A percentile compares a stretch with the other conserved stretches of the same genome.
Evolutionary conservation across 2,329 filamentous ascomycete species (phyloP).

Genomic region (Emergomyces pasteurianus): DNA sequence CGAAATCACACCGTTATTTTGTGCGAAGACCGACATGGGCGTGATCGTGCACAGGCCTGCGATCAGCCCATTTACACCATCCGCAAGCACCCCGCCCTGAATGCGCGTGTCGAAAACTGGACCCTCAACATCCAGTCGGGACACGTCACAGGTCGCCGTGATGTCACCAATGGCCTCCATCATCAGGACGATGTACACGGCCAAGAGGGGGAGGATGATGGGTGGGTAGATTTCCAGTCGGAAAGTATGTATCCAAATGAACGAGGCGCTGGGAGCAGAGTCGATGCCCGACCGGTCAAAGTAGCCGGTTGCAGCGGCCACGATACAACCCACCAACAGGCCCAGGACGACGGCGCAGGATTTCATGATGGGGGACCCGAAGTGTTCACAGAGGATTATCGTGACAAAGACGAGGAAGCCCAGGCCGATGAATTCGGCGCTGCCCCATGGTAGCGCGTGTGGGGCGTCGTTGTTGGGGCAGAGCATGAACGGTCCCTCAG

Average conservation of each 20-base stretch:
- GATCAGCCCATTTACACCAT: slow-evolving; percentile 53
- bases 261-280: slow-evolving; percentile 50
- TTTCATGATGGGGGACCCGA: slow-evolving; percentile 59
- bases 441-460: slow-evolving; percentile 49
- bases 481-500: slow-evolving; percentile 38
- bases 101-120: slow-evolving; percentile 55
- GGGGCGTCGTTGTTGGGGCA: slow-evolving; percentile 50
- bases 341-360: slow-evolving; percentile 54
- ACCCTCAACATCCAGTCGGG: slow-evolving; percentile 51
- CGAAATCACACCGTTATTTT: slow-evolving; percentile 59
- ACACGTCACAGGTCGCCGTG: slow-evolving; percentile 56
- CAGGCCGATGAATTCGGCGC: slow-evolving; percentile 53
- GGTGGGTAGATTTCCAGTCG: slow-evolving; percentile 53
- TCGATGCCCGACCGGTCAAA: slow-evolving; percentile 49
- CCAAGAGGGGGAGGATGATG: slow-evolving; percentile 51
- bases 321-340: slow-evolving; percentile 54
- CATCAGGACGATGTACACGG: slow-evolving; percentile 48
- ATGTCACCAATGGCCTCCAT: slow-evolving; percentile 59
- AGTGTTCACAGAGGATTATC: slow-evolving; percentile 57
- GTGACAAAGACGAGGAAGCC: slow-evolving; percentile 57
- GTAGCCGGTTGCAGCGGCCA: slow-evolving; percentile 54
- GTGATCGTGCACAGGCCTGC: slow-evolving; percentile 55
- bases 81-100: slow-evolving; percentile 55
- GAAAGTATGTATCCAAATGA: slow-evolving; percentile 61
- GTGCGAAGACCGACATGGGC: slow-evolving; percentile 56